Conservation (phyloP, 441 rosid genomes). For the Eutrema salsugineum region DNA sequence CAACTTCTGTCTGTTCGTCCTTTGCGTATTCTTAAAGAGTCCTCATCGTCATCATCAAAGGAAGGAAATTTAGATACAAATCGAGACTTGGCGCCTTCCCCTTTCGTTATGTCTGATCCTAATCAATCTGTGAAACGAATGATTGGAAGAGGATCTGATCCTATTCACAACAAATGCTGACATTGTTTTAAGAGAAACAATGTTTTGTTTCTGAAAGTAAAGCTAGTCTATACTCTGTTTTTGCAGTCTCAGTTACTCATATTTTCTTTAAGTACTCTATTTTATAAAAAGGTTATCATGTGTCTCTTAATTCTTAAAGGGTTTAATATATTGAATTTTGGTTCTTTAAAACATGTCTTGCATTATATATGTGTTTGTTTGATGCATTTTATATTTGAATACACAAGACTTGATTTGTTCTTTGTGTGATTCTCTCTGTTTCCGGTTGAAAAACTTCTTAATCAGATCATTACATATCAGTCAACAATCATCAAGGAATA, state of each 20-base stretch:
- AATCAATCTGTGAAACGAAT: conserved; percentile 65
- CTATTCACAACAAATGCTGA: conserved; percentile 84
- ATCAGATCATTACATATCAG: neutral
- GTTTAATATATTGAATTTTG: neutral
- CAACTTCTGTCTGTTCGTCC: conserved; percentile 23
- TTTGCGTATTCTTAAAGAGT: conserved; percentile 40
- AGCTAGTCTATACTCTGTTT: neutral
- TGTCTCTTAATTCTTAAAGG: neutral
- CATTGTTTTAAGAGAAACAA: neutral
- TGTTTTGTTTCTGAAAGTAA: conserved; percentile 3
- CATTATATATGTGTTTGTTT: neutral
- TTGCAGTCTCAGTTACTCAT: neutral
- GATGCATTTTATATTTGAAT: neutral
- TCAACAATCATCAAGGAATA: neutral
- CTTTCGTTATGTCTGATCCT: conserved; percentile 56
- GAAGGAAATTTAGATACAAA: conserved; percentile 28
- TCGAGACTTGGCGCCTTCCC: conserved; percentile 47
- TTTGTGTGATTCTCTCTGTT: neutral
- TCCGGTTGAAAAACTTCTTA: neutral
- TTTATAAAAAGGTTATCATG: neutral
- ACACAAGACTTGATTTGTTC: neutral
- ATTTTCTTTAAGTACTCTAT: neutral
- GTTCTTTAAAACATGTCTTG: neutral
- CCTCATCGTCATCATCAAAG: conserved; percentile 17
- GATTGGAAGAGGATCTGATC: conserved; percentile 75